These are phyloP conservation scores for Suaeda aralocaspica DNA, from an alignment of 148 eudicot species.

Conservation along the genomic window DNA sequence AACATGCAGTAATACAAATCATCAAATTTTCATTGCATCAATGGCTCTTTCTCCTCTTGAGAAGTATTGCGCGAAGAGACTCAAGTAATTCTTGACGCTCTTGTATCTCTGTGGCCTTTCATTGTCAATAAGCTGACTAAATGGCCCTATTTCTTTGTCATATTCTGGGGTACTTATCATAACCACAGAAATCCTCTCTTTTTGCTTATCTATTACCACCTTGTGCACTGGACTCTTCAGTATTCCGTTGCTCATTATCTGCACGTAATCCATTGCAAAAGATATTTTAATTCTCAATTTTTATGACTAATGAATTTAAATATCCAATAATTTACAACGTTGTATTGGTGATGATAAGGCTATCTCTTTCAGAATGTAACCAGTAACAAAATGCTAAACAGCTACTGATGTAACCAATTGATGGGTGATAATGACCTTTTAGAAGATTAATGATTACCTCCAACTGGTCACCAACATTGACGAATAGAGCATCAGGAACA, in stretches of 20 bases:
- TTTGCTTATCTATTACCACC: slow-evolving; percentile 24
- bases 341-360: too few relatives aligned
- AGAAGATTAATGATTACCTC: too few relatives aligned
- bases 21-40: background rate
- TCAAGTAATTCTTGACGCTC: background rate
- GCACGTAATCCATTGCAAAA: slow-evolving; percentile 3
- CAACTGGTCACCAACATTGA: slow-evolving; percentile 40
- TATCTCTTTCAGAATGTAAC: too few relatives aligned
- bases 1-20: too few relatives aligned
- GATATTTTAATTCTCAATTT: background rate
- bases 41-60: background rate
- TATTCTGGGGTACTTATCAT: slow-evolving; percentile 12
- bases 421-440: too few relatives aligned
- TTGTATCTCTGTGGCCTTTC: slow-evolving; percentile 6
- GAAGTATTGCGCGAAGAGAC: background rate
- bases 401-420: too few relatives aligned
- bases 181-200: slow-evolving; percentile 29
- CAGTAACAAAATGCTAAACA: too few relatives aligned
- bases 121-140: background rate
- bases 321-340: too few relatives aligned
- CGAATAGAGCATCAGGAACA: slow-evolving; percentile 33
- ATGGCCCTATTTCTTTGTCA: slow-evolving; percentile 5
- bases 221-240: slow-evolving; percentile 37
- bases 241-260: slow-evolving; percentile 38
- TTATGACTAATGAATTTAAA: too few relatives aligned